A percentile compares a stretch with the other conserved stretches of the same genome.
Conservation (phyloP, 1,284 basidiomycete species). For the Porogramme epimiltina region DNA sequence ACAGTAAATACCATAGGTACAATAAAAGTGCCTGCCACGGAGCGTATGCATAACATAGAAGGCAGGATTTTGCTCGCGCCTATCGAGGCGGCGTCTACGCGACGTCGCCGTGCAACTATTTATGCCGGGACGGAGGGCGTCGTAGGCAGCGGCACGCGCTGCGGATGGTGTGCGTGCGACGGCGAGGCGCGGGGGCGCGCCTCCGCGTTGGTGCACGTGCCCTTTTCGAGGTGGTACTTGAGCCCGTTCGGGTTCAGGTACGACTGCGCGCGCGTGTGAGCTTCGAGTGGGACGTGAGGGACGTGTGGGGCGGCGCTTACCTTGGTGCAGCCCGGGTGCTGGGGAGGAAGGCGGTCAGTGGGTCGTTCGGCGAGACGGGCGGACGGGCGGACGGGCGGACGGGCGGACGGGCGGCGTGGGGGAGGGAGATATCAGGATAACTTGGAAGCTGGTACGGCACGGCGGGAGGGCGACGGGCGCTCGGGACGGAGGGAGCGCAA, state of each 20-base stretch:
- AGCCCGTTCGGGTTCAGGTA: constrained; percentile 67
- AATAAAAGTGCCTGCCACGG: no score
- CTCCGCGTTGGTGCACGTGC: constrained; percentile 45
- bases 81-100: no score
- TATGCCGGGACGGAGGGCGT: not conserved
- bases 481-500: not conserved
- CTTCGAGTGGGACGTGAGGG: not conserved
- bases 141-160: not conserved
- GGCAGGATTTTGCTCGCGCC: no score
- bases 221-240: constrained; percentile 64
- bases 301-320: constrained; percentile 16
- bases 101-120: no score
- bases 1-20: no score
- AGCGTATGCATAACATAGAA: no score
- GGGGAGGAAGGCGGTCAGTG: constrained; percentile 1
- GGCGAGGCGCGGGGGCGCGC: constrained; percentile 12
- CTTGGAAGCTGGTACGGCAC: not conserved
- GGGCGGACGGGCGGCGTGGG: not conserved
- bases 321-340: constrained; percentile 36
- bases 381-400: no score
- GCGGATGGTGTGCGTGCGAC: not conserved
- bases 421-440: no score
- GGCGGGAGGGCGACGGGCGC: not conserved
- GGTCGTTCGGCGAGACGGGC: not conserved
- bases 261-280: constrained; percentile 33